phyloP scores from a whole-genome alignment of 2,329 filamentous ascomycete genomes.

The Mycosphaerella sp. region DNA sequence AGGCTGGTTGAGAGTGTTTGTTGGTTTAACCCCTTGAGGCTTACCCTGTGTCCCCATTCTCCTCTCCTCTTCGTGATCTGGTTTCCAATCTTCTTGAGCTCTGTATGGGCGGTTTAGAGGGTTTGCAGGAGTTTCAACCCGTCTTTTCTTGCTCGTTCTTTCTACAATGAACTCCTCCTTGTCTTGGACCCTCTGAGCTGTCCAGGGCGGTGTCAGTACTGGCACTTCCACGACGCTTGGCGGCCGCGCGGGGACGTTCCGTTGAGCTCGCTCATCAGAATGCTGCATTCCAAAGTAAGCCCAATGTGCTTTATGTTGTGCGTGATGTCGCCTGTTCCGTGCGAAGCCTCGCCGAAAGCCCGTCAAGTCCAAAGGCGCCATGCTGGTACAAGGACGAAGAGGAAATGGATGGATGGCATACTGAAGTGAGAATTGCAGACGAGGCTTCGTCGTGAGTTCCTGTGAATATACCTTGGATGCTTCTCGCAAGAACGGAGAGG shows the following conservation, averaged over 20 bases:
- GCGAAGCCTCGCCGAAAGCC: slow-evolving; percentile 3
- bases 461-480: background rate
- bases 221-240: background rate
- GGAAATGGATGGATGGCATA: background rate
- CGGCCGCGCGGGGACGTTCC: background rate
- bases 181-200: slow-evolving; percentile 1
- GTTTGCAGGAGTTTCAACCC: background rate
- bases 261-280: background rate
- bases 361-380: background rate
- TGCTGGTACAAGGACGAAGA: background rate
- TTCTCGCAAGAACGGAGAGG: background rate
- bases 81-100: background rate
- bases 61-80: background rate
- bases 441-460: background rate
- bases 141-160: slow-evolving; percentile 2
- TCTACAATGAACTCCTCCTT: background rate
- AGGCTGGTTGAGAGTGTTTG: background rate
- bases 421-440: slow-evolving; percentile 1
- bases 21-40: background rate
- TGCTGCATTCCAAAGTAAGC: slow-evolving; percentile 8
- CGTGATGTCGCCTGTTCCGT: slow-evolving; percentile 3
- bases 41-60: slow-evolving; percentile 1
- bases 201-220: background rate
- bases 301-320: slow-evolving; percentile 5
- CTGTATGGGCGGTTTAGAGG: background rate